Conservation (phyloP, 2,329 filamentous ascomycete genomes). For the Hortaea sp. region DNA sequence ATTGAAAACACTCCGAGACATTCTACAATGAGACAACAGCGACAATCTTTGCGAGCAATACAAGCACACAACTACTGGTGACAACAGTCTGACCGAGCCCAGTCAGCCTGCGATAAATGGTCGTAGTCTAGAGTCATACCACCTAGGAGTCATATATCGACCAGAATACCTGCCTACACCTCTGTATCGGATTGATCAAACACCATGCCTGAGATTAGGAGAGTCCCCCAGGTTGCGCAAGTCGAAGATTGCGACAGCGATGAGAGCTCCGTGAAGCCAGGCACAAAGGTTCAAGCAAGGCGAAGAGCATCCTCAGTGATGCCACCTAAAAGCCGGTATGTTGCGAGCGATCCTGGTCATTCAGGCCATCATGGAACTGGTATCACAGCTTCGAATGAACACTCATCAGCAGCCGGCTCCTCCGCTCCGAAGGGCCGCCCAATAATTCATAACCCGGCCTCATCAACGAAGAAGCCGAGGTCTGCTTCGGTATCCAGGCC, state of each 20-base stretch:
- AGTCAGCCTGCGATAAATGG: too few relatives aligned
- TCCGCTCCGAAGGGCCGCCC: slow-evolving; percentile 10
- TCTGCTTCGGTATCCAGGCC: slow-evolving; percentile 4
- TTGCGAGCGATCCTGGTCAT: slow-evolving; percentile 52
- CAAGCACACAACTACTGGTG: too few relatives aligned
- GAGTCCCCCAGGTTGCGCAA: slow-evolving; percentile 13
- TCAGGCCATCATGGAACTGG: slow-evolving; percentile 33
- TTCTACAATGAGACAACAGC: slow-evolving; percentile 14
- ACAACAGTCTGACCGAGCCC: too few relatives aligned
- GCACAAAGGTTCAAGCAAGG: slow-evolving; percentile 29
- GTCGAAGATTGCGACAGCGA: slow-evolving; percentile 35
- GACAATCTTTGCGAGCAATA: not conserved
- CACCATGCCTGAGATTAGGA: slow-evolving; percentile 5
- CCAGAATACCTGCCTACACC: too few relatives aligned
- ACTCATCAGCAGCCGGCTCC: slow-evolving; percentile 4
- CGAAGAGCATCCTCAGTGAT: slow-evolving; percentile 17
- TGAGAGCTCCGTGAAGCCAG: slow-evolving; percentile 31
- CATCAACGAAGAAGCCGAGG: slow-evolving; percentile 6
- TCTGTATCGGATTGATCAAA: not conserved
- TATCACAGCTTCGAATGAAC: slow-evolving; percentile 1
- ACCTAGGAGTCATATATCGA: too few relatives aligned
- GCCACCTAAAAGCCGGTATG: slow-evolving; percentile 29
- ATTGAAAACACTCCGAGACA: slow-evolving; percentile 12
- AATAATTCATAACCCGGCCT: slow-evolving; percentile 15
- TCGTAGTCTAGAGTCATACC: too few relatives aligned